These are phyloP conservation scores for Lasiosphaeria ovina DNA, from an alignment of 495 filamentous ascomycete genomes.

Conservation along the genomic window DNA sequence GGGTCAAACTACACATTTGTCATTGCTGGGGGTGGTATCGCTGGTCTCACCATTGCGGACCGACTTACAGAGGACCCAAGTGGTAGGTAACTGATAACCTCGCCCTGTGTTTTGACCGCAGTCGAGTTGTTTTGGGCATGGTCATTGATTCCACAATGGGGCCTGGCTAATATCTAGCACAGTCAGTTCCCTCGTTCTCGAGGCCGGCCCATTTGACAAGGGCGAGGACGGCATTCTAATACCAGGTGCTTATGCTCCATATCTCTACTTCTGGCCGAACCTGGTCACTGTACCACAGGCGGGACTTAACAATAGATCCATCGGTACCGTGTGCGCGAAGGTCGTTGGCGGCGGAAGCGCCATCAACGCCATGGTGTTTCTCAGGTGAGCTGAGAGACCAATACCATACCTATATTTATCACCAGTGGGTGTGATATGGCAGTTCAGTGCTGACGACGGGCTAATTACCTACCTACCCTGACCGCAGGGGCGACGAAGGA, in stretches of 20 bases:
- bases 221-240: conserved; percentile 28
- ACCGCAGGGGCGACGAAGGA: conserved; percentile 33
- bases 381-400: conserved; percentile 23
- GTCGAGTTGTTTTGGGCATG: not conserved
- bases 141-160: too few relatives aligned
- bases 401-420: too few relatives aligned
- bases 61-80: conserved; percentile 45
- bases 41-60: conserved; percentile 48
- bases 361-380: conserved; percentile 45
- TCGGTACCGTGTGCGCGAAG: conserved; percentile 24
- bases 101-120: conserved; percentile 9
- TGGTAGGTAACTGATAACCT: conserved; percentile 36
- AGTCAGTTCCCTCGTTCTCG: conserved; percentile 43
- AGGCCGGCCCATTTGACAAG: conserved; percentile 38
- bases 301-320: conserved; percentile 26
- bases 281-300: conserved; percentile 23
- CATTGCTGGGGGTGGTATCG: conserved; percentile 48
- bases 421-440: too few relatives aligned
- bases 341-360: conserved; percentile 44
- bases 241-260: conserved; percentile 28
- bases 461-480: too few relatives aligned
- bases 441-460: too few relatives aligned
- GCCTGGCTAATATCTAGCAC: conserved; percentile 1
- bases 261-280: conserved; percentile 28
- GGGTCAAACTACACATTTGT: conserved; percentile 46